Percentiles rank a stretch among this genome's conserved stretches.
Evolutionary conservation across 441 rosid genomes (phyloP).

Genomic region (Euphorbia schlechtendalii): DNA sequence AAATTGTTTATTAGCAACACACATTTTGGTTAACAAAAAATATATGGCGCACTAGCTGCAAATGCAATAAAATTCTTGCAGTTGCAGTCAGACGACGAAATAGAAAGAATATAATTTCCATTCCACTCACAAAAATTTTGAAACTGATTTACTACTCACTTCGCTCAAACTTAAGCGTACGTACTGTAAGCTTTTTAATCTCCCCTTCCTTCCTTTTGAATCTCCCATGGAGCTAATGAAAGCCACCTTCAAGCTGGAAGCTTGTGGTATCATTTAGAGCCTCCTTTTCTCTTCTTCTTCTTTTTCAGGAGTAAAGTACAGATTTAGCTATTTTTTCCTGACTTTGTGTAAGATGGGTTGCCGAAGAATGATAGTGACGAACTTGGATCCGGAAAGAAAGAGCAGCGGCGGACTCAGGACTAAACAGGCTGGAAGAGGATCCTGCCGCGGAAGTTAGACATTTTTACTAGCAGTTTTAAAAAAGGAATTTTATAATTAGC

Average conservation of each 20-base stretch:
- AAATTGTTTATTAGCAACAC: too few species aligned
- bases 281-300: neutral
- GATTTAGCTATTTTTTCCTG: too few species aligned
- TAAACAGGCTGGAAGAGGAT: conserved; percentile 95
- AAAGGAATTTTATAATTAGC: neutral
- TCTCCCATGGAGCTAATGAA: conserved; percentile 54
- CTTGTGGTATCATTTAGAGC: conserved; percentile 60
- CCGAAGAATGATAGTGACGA: conserved; percentile 44
- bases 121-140: too few species aligned
- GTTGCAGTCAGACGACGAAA: too few species aligned
- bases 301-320: neutral
- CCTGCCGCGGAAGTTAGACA: conserved; percentile 95
- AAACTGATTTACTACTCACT: too few species aligned
- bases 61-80: too few species aligned
- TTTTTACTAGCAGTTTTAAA: neutral
- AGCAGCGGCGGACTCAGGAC: conserved; percentile 90
- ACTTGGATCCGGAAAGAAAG: conserved; percentile 93
- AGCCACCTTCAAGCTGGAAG: conserved; percentile 64
- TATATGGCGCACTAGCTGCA: too few species aligned
- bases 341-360: conserved; percentile 37
- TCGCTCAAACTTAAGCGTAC: too few species aligned
- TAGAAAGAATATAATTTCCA: too few species aligned
- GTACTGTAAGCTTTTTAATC: neutral
- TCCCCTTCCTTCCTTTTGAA: neutral
- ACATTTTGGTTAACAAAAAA: too few species aligned